Evolutionary conservation across 371 early-diverging fungal genomes (phyloP), one percentile per base, ranked within the genome.

Genomic region (Rhizopus delemar): DNA sequence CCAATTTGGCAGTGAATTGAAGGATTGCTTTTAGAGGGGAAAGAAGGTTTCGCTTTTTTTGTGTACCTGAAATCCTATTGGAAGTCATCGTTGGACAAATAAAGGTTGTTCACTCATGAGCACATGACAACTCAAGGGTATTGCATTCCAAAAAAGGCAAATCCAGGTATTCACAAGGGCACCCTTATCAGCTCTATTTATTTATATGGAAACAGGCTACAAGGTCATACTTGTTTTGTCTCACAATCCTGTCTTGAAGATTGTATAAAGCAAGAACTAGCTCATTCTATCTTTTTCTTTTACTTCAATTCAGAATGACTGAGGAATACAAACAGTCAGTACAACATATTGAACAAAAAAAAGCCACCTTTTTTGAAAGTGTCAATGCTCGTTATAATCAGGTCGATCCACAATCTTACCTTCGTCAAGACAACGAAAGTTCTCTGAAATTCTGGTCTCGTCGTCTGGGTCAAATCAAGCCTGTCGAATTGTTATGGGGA

Each of bases 401-500:
- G 22, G 63, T 65, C 15, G 67, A 72, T 62, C 73, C 80, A 8
- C 53, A 66, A n/a, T 64, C 68, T 46, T 76, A 80, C 39, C 57
- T 71, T 34, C 74, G 75, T 22, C 71, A 70, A 52, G 74, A 73
- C 11, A 71, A 70, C 35, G 82, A 83, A 62, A 58, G 68, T 8
- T 53, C 59, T 31, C 38, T 38, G 3, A 71, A 61, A 3, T 85
- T 63, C 52, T 81, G 79, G 68, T 51, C 65, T n/a, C 77, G 85
- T 33, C 70, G 81, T 46, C 69, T 85, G 6, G 56, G 70, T 54
- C 72, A 77, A 4, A 75, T 82, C 49, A 82, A 83, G 55, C 79
- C 83, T 6, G 73, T 82, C 15, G 85, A 85, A 52, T 70, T 77
- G 50, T 57, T 78, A 9, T 71, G 68, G 52, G 71, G 69, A 31